phyloP scores from a whole-genome alignment of 495 filamentous ascomycete species.

The Aspergillus sclerotiicarbonarius region DNA sequence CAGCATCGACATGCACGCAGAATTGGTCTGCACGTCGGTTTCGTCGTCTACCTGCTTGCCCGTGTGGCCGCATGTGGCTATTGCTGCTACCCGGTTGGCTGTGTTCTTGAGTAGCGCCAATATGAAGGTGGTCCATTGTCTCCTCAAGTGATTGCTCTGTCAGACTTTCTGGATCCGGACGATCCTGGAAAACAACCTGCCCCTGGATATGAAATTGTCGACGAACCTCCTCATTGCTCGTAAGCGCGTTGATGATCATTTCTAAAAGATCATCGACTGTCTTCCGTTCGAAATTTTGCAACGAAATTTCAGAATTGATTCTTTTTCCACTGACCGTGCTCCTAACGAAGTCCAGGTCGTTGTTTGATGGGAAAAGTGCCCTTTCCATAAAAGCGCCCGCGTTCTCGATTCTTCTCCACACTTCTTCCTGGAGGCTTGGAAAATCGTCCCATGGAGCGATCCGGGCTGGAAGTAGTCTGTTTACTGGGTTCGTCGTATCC shows the following conservation, averaged over 20 bases:
- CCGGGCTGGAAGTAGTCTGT: conserved; percentile 19
- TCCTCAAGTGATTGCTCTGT: conserved; percentile 16
- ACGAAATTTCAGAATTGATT: conserved; percentile 27
- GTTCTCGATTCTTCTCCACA: conserved; percentile 19
- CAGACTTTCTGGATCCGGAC: conserved; percentile 1
- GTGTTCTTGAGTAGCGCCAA: conserved; percentile 13
- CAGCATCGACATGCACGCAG: conserved; percentile 22
- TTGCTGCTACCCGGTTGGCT: not conserved
- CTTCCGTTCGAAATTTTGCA: conserved; percentile 25
- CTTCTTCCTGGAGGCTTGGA: conserved; percentile 18
- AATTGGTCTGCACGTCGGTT: conserved; percentile 23
- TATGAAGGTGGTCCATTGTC: conserved; percentile 17
- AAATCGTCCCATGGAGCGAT: conserved; percentile 24
- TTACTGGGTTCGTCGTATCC: conserved; percentile 20
- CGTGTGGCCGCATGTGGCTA: not conserved
- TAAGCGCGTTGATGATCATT: conserved; percentile 18
- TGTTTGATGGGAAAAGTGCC: conserved; percentile 13
- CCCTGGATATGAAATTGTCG: conserved; percentile 21
- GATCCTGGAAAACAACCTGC: conserved; percentile 22
- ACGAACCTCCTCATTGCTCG: conserved; percentile 17
- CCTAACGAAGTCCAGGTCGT: conserved; percentile 17
- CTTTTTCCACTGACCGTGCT: conserved; percentile 17
- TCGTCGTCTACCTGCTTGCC: conserved; percentile 15
- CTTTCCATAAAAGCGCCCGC: conserved; percentile 13
- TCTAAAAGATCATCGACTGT: conserved; percentile 25